Evolutionary conservation across 2,329 filamentous ascomycete species (phyloP), one percentile per base, ranked within the genome.

Genomic region (Cercospora sp.): DNA sequence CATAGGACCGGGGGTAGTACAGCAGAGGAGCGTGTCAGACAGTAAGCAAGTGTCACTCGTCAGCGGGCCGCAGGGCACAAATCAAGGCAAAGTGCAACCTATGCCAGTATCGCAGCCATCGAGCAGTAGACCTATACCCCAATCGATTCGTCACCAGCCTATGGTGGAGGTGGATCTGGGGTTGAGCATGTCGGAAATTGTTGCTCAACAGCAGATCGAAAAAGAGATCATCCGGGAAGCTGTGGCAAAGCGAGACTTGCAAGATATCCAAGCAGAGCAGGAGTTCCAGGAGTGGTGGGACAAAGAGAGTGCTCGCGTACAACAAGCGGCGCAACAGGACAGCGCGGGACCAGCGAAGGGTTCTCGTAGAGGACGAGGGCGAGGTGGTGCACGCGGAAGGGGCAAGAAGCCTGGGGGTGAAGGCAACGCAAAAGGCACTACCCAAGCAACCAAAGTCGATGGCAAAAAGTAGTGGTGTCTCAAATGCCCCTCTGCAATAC

Each of bases 261-360:
- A 96, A 76, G 95, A 98, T 70, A 99, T 99, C 67, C 95, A 99
- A 78, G 89, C 95, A 72, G 95, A 99, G 80, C 95, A 99, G 77
- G 93, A 93, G 62, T 99, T 99, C 77, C 92, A 97, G 77, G 90
- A 96, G 77, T 97, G 94, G 93, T 97, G 93, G 93, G 92, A 96
- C 72, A 89, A 91, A 70, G 94, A 97, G 79, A 93, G 90, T 74
- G 85, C 86, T 68, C 85, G 91, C 30, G 87, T 90, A 42, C 75
- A 77, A 60, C 76, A 77, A 61, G 74, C 70, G 2, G 74, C 75
- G 63, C 68, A 69, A 53, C 63, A 66, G 30, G 65, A 51, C 36
- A 61, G 66, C n/a, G 70, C 70, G 18, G 63, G 48, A 53, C 51
- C 71, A 16, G 39, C 59, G 16, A 71, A 72, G 63, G 51, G 66